Conservation (phyloP, 768 basidiomycete species). For the Clathrus columnatus region DNA sequence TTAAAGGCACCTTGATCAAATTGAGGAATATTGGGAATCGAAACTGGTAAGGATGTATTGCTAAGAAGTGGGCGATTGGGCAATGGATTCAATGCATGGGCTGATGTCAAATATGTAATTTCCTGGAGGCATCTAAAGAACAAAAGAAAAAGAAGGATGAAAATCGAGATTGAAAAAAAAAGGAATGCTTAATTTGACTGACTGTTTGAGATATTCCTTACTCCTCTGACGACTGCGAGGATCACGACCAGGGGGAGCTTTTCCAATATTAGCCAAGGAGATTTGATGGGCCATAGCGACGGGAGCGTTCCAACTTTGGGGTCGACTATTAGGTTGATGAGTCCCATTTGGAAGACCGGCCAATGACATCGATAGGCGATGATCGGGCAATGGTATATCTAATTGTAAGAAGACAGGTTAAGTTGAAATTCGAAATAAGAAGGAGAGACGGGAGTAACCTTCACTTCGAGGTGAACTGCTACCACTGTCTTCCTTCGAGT, state of each 20-base stretch:
- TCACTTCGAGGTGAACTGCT: slow-evolving; percentile 82
- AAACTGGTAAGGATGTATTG: slow-evolving; percentile 53
- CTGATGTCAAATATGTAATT: slow-evolving; percentile 93
- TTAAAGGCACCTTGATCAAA: slow-evolving; percentile 71
- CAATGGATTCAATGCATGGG: slow-evolving; percentile 94
- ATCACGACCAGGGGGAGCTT: slow-evolving; percentile 74
- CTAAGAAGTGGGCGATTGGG: slow-evolving; percentile 75
- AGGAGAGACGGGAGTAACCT: slow-evolving; percentile 32
- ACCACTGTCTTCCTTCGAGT: slow-evolving; percentile 66
- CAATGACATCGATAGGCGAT: slow-evolving; percentile 32
- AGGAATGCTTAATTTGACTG: slow-evolving; percentile 24
- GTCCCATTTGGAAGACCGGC: slow-evolving; percentile 44
- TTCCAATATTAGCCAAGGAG: slow-evolving; percentile 43
- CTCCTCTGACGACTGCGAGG: slow-evolving; percentile 93
- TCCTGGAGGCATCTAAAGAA: slow-evolving; percentile 85
- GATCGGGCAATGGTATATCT: slow-evolving; percentile 73
- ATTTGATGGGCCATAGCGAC: slow-evolving; percentile 34
- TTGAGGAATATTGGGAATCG: slow-evolving; percentile 61
- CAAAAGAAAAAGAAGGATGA: slow-evolving; percentile 12
- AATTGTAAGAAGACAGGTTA: slow-evolving; percentile 12
- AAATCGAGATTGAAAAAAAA: slow-evolving; percentile 1
- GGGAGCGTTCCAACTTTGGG: slow-evolving; percentile 47
- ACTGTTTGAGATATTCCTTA: slow-evolving; percentile 97
- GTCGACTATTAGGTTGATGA: slow-evolving; percentile 39
- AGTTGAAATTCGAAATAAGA: slow-evolving; percentile 1